Evolutionary conservation across 257 asterid genomes (phyloP), one percentile per base, ranked within the genome.

Genomic region (Marsdenia floribunda): DNA sequence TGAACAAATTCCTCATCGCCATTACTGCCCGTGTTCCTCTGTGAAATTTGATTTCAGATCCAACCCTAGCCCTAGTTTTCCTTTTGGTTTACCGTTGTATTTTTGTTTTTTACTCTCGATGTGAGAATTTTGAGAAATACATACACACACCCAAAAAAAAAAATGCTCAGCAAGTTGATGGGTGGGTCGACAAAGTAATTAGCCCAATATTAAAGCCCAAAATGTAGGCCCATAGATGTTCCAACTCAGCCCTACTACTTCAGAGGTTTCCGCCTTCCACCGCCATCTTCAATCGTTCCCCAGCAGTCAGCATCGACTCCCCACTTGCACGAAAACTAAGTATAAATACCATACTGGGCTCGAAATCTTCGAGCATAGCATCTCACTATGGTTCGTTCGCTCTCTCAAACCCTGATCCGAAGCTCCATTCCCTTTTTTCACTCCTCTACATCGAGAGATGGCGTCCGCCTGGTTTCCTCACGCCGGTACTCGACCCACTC

Each of bases 1-100:
- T 93, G 89, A 82, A 86, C 80, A 89, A 83, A 22, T 75, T 82
- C 79, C 93, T 81, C 92, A 89, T 72, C 74, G 97, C 96, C 97
- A 93, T 82, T 70, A 72, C 67, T 38, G 38, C 19, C n/a, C 1
- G 26, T 73, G 44, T 38, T 3, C 8, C 5, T 67, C 3, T 19
- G 40, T 40, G 74, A 19, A 75, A 69, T 55, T 64, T 70, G 50
- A 22, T 38, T 55, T 21, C 64, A 76, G 76, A 79, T 78, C 78
- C 76, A 73, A 66, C 81, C 86, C 79, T 81, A 68, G 37, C 76
- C 77, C 50, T 47, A 15, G 50, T 59, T 42, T 24, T 6, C 26
- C 21, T 18, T 38, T 40, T 1, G 21, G 14, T 58, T 12, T 71
- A 16, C 5, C 2, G 2, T 13, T 2, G 13, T 29, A 18, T 52